phyloP scores from a whole-genome alignment of 1,284 basidiomycete species.

The Puccinia horiana region DNA sequence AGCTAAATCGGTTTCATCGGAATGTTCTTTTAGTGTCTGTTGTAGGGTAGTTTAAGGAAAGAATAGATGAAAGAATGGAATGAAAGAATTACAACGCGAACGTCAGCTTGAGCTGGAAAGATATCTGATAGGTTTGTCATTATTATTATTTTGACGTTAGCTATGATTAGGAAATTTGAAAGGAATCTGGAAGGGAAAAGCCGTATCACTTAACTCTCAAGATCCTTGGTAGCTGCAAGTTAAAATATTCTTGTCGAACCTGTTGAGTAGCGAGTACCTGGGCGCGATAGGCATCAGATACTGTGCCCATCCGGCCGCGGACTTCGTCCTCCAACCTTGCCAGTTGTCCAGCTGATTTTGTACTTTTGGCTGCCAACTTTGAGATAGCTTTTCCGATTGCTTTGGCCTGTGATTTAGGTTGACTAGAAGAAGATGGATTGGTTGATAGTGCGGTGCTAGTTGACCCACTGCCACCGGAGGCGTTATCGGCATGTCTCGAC shows the following conservation, averaged over 20 bases:
- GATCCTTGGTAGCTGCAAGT: conserved; percentile 90
- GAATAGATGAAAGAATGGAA: not conserved
- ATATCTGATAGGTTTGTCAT: conserved; percentile 24
- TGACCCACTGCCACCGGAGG: not conserved
- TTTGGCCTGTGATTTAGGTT: conserved; percentile 70
- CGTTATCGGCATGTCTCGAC: conserved; percentile 76
- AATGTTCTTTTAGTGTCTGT: conserved; percentile 89
- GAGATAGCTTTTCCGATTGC: conserved; percentile 70
- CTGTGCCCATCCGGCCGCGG: conserved; percentile 75
- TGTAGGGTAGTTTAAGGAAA: conserved; percentile 4
- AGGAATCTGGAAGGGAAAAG: not conserved
- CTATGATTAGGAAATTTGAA: not conserved
- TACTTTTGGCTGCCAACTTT: conserved; percentile 78
- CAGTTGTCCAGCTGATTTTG: conserved; percentile 73
- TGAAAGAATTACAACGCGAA: too few species aligned
- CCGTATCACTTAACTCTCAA: conserved; percentile 70
- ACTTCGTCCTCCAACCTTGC: conserved; percentile 94
- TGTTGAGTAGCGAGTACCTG: conserved; percentile 86
- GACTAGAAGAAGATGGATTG: conserved; percentile 64
- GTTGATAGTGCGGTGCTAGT: conserved; percentile 53
- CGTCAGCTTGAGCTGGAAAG: not conserved
- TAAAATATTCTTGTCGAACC: conserved; percentile 94
- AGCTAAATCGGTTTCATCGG: conserved; percentile 93
- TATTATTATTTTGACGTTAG: not conserved
- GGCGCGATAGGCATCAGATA: conserved; percentile 86